These are phyloP conservation scores for Orbilia quercus DNA, from an alignment of 2,329 filamentous ascomycete species.

Conservation along the genomic window DNA sequence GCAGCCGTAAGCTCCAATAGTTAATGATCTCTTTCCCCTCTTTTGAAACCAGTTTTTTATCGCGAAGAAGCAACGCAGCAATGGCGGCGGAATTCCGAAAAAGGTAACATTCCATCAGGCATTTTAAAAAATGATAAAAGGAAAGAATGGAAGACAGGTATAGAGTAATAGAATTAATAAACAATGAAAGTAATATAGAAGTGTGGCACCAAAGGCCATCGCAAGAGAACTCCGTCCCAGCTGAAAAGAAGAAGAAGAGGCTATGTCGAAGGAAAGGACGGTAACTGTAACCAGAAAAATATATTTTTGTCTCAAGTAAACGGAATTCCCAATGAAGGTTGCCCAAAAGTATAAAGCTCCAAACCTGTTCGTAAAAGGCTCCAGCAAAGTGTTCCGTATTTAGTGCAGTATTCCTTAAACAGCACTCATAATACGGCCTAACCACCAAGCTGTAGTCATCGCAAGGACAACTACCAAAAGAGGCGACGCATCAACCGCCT, in stretches of 20 bases:
- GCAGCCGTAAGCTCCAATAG: conserved; percentile 38
- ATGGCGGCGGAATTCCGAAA: background rate
- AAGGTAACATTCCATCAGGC: conserved; percentile 9
- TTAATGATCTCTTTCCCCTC: conserved; percentile 49
- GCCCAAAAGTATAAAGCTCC: conserved; percentile 30
- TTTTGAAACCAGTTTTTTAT: conserved; percentile 19
- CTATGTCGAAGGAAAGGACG: conserved; percentile 59
- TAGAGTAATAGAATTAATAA: conserved; percentile 43
- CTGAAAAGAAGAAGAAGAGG: conserved; percentile 56
- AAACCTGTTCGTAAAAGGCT: conserved; percentile 20
- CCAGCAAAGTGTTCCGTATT: conserved; percentile 58
- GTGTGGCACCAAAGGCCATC: conserved; percentile 59
- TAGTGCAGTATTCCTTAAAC: conserved; percentile 37
- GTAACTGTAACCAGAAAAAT: conserved; percentile 41
- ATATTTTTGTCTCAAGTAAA: conserved; percentile 54
- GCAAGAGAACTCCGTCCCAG: conserved; percentile 59
- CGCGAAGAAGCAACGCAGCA: background rate
- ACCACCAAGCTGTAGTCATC: conserved; percentile 29
- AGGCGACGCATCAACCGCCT: conserved; percentile 39
- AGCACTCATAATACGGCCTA: conserved; percentile 24
- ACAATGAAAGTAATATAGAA: conserved; percentile 56
- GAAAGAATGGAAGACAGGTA: background rate
- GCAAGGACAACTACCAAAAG: conserved; percentile 18
- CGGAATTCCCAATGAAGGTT: conserved; percentile 58
- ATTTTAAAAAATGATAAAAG: background rate